phyloP scores from a whole-genome alignment of 495 filamentous ascomycete genomes.

The Friedmanniomyces endolithicus region DNA sequence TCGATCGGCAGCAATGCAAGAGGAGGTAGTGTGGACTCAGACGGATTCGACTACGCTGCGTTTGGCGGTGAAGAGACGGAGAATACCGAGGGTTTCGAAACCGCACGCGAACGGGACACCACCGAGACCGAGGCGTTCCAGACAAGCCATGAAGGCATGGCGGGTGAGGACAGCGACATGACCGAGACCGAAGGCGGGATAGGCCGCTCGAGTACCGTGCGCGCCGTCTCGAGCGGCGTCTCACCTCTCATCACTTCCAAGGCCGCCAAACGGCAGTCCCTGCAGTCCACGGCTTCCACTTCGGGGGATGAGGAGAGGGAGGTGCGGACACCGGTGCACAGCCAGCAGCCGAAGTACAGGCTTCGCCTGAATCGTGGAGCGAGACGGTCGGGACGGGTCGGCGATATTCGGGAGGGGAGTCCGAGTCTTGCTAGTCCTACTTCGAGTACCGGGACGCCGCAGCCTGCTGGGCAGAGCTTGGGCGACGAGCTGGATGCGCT shows the following conservation, averaged over 20 bases:
- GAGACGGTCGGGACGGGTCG: conserved; percentile 39
- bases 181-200: conserved; percentile 14
- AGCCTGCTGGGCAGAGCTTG: conserved; percentile 57
- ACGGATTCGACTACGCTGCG: conserved; percentile 46
- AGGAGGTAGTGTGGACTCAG: conserved; percentile 33
- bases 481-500: conserved; percentile 81
- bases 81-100: not conserved
- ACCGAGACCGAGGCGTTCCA: conserved; percentile 91
- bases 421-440: conserved; percentile 40
- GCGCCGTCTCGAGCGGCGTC: not conserved
- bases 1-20: conserved; percentile 27
- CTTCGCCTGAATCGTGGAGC: conserved; percentile 25
- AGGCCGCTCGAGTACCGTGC: conserved; percentile 3
- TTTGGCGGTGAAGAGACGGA: conserved; percentile 32
- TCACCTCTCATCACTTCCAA: conserved; percentile 37
- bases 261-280: conserved; percentile 50
- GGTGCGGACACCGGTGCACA: conserved; percentile 49
- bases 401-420: conserved; percentile 48
- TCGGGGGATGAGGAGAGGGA: conserved; percentile 68
- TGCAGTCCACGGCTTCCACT: conserved; percentile 80
- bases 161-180: conserved; percentile 64
- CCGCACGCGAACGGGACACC: conserved; percentile 29
- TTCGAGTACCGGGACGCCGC: conserved; percentile 18
- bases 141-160: conserved; percentile 71
- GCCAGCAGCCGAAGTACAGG: conserved; percentile 54